phyloP scores from a whole-genome alignment of 345 rosid genomes.

The Aquilaria sinensis region DNA sequence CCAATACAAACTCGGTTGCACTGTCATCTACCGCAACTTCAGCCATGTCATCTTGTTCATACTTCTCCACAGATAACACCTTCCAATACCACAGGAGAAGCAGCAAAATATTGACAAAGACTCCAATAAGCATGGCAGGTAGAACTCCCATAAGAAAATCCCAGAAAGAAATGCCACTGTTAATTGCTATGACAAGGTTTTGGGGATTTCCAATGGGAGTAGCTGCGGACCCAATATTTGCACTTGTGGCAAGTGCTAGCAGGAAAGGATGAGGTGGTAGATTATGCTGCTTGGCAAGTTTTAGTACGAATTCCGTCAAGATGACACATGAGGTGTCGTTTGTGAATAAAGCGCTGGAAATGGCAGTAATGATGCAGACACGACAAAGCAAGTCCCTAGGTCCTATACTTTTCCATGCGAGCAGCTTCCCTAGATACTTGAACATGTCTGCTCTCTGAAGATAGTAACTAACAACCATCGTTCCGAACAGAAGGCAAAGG shows the following conservation, averaged over 20 bases:
- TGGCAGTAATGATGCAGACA: constrained; percentile 62
- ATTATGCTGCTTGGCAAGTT: constrained; percentile 73
- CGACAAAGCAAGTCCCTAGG: constrained; percentile 65
- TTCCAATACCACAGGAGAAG: constrained; percentile 69
- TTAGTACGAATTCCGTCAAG: constrained; percentile 72
- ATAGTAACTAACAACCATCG: constrained; percentile 80
- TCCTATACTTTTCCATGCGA: constrained; percentile 69
- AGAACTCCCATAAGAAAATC: constrained; percentile 51
- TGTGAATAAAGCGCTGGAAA: constrained; percentile 81
- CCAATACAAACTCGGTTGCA: constrained; percentile 52
- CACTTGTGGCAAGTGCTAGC: constrained; percentile 80
- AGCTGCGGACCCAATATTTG: constrained; percentile 80
- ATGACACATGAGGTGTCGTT: constrained; percentile 83
- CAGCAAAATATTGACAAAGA: constrained; percentile 44
- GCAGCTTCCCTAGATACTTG: constrained; percentile 60
- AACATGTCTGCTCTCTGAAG: constrained; percentile 84
- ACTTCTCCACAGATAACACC: constrained; percentile 47
- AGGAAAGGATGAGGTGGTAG: constrained; percentile 77
- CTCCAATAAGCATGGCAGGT: constrained; percentile 66
- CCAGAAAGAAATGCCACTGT: constrained; percentile 57
- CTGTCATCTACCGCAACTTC: constrained; percentile 49
- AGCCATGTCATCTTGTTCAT: constrained; percentile 35
- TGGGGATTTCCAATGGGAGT: constrained; percentile 94
- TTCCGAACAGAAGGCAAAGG: constrained; percentile 84
- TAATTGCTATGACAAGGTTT: constrained; percentile 72